Base-by-base conservation (phyloP, 2,329 filamentous ascomycete genomes). In the Graphiopsis chlorocephala region DNA sequence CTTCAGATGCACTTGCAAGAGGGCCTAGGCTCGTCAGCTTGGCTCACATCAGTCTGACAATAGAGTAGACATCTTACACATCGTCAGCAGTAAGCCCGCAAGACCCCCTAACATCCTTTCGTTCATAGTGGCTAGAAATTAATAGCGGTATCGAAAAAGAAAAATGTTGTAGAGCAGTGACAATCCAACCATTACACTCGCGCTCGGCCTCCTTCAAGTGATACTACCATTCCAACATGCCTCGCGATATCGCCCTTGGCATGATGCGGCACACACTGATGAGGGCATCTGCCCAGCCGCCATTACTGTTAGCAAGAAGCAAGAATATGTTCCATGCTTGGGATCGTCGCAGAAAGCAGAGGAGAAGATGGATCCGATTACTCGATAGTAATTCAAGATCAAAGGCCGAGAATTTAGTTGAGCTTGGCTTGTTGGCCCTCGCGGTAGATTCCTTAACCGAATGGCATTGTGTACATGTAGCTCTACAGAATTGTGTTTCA, bases 241-340 rank as follows among this genome's bases (percentile, higher is more conserved):
- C 23, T 48, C 52, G 52, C 61, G 61, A 63, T 28, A 63, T 63
- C 61, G 61, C 61, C n/a, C 61, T 63, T 63, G 52, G 61, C 61
- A 63, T 33, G 42, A 33, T 61, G 58, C 42, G n/a, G 42, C 38
- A 33, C 29, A 15, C 5, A 23, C 17, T 29, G 23, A 4, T 38
- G 47, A 25, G 45, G 3, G 15, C 15, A 25, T 8, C 23, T 58
- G 61, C 61, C 61, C 61, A 63, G 61, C 26, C 61, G 61, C 61
- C 53, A 57, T 52, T 26, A 38, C 23, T 5, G 12, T 42, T 55
- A 23, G 35, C 17, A 55, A 28, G 50, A 23, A 47, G 42, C 20
- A 52, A 50, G 25, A 45, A 29, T 10, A 35, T 6, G 20, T 23
- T 8, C 15, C 20, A 28, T 10, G 58, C 52, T 31, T 20, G 50